phyloP scores from a whole-genome alignment of 352 stramenopile genomes.

The Globisporangium okanoganense region DNA sequence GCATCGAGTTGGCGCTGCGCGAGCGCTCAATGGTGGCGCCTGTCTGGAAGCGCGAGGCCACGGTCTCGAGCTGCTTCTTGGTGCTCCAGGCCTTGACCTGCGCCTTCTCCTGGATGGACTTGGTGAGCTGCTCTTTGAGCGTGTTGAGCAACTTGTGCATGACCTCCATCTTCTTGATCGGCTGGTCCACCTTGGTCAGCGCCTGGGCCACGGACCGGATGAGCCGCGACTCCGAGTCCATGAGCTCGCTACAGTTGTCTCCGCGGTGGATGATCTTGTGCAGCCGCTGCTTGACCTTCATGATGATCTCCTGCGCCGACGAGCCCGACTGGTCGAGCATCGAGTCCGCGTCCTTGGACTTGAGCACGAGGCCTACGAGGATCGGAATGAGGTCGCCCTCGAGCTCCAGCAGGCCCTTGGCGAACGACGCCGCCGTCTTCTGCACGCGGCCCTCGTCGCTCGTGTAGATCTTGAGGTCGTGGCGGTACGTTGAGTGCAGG shows the following conservation, averaged over 20 bases:
- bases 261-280: slow-evolving; percentile 85
- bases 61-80: slow-evolving; percentile 43
- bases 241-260: slow-evolving; percentile 73
- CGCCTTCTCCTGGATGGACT: slow-evolving; percentile 75
- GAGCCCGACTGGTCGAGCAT: slow-evolving; percentile 99
- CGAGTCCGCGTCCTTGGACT: slow-evolving; percentile 89
- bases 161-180: slow-evolving; percentile 92
- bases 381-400: slow-evolving; percentile 99
- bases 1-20: slow-evolving; percentile 60
- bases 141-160: slow-evolving; percentile 91
- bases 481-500: slow-evolving; percentile 98
- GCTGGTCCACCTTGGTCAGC: slow-evolving; percentile 83
- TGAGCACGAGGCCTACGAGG: slow-evolving; percentile 92
- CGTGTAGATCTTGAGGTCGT: slow-evolving; percentile 99
- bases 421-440: slow-evolving; percentile 99
- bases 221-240: slow-evolving; percentile 72
- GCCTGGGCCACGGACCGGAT: slow-evolving; percentile 81
- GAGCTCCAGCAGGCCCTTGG: slow-evolving; percentile 98
- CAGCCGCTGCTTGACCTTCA: slow-evolving; percentile 85
- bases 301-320: slow-evolving; percentile 90
- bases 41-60: slow-evolving; percentile 15
- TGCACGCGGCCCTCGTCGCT: slow-evolving; percentile 99
- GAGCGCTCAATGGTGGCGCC: slow-evolving; percentile 49
- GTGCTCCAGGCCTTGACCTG: slow-evolving; percentile 48
- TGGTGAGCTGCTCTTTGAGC: slow-evolving; percentile 91